Evolutionary conservation across 306 rosid genomes (phyloP), one percentile per base, ranked within the genome.

Genomic region (Cercis canadensis): DNA sequence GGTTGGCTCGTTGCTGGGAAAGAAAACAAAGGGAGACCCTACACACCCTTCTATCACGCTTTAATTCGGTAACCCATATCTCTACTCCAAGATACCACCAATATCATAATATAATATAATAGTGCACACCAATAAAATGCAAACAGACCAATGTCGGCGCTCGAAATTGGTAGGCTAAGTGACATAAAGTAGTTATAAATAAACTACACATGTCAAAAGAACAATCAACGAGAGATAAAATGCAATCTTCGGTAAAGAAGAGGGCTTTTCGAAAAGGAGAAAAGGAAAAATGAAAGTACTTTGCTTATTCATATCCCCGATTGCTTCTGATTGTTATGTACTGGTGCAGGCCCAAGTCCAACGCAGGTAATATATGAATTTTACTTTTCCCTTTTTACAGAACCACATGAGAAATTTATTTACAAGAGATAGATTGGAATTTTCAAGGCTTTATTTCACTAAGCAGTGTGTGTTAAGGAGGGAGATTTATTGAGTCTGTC

Each of bases 391-490:
- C 65, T 65, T 75, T 63, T 60, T 75, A 78, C 81, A 75, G 76
- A 60, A 19, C n/a, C n/a, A n/a, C n/a, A 57, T 53, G 34, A 41
- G 59, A 47, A 62, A 53, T 46, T 43, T 72, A 83, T 70, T 62
- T 61, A 80, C 85, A 80, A 45, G 53, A 7, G 31, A 36, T 56
- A 70, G 33, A 18, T 71, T 31, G 37, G 29, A 73, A 46, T 40
- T 45, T 40, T 44, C 31, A 5, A 24, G 65, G 68, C 32, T 64
- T 39, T 44, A 53, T 65, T 80, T 80, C 79, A 70, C 83, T 80
- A 88, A 69, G 92, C 85, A 59, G 92, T 85, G 80, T 87, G 86
- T n/a, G 93, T 80, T 64, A 83, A 52, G 67, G 75, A 61, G 64
- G 62, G 76, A 24, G 79, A 78, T 58, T 80, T 83, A 6, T 74